Base-by-base conservation (phyloP, 805 yeast species). In the baker's yeast (Saccharomyces cerevisiae) region DNA sequence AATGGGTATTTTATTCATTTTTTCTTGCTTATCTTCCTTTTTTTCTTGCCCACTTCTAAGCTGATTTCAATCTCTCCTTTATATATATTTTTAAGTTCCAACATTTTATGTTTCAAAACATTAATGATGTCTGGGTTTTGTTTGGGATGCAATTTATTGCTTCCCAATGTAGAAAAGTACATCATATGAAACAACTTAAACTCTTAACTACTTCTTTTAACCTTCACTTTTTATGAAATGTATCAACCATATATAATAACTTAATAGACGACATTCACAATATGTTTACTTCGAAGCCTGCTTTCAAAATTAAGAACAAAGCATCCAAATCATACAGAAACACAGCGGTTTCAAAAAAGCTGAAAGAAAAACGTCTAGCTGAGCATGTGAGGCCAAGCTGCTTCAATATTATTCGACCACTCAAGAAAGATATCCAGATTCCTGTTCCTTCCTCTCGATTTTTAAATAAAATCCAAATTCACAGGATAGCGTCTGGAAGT, bases 1-100 rank as follows among this genome's bases (percentile, higher is more conserved):
- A 6, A 64, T 62, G 8, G 60, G 59, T 17, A 64, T 61, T 49
- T 53, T 59, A 47, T 57, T 59, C 64, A 61, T 61, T 48, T 17
- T 5, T 11, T 36, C 2, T 17, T 17, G 43, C 24, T 36, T 36
- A 36, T 36, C 43, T 21, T 8, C 43, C 17, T 9, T 36, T 4
- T 36, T 36, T 36, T 36, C 11, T 36, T 36, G 11, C 24, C 24
- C 8, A 21, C 24, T 21, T 4, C 9, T 6, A 36, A 2, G 43
- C 24, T 36, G 22, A 36, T 36, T 36, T 4, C 8, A 17, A 36
- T 36, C 43, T 36, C 43, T 36, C 43, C 43, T 36, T 36, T 36
- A 36, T 36, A 36, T 36, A 36, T 36, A 36, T 36, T 36, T 36
- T 36, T 17, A 36, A 17, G 22, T 36, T 36, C 24, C 43, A 36